These are phyloP conservation scores for Naganishia vishniacii DNA, from an alignment of 768 basidiomycete genomes.

Conservation along the genomic window DNA sequence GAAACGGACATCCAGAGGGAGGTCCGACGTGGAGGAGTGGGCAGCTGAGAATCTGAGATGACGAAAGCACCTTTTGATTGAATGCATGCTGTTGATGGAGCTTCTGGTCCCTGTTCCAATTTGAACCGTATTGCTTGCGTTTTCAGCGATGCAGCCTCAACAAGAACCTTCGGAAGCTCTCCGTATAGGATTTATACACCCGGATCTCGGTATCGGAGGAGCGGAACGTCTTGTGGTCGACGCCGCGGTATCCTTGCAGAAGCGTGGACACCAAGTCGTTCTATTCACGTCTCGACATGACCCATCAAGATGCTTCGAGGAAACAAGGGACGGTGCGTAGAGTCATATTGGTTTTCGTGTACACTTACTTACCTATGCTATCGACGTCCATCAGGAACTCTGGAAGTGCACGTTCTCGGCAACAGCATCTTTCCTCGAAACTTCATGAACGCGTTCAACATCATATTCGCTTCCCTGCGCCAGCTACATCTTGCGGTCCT, in stretches of 20 bases:
- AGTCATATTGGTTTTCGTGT: background rate
- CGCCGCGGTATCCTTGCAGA: slow-evolving; percentile 81
- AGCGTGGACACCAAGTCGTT: slow-evolving; percentile 73
- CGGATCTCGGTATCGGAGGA: slow-evolving; percentile 92
- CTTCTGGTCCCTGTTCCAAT: too few relatives aligned
- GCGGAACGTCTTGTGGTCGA: slow-evolving; percentile 94
- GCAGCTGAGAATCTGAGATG: too few relatives aligned
- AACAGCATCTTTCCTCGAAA: slow-evolving; percentile 73
- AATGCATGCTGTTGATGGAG: background rate
- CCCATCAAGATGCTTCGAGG: slow-evolving; percentile 79
- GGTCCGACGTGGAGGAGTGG: too few relatives aligned
- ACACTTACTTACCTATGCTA: background rate
- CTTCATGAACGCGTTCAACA: slow-evolving; percentile 62
- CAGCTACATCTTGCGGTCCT: slow-evolving; percentile 74
- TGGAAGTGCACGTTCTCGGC: slow-evolving; percentile 65
- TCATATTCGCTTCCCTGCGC: slow-evolving; percentile 78
- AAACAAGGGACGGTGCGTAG: slow-evolving; percentile 75
- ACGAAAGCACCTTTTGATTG: too few relatives aligned
- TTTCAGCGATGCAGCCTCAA: too few relatives aligned
- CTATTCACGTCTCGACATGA: slow-evolving; percentile 94
- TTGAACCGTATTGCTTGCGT: too few relatives aligned
- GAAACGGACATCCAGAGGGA: too few relatives aligned
- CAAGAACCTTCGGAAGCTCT: slow-evolving; percentile 28
- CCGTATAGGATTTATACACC: slow-evolving; percentile 77
- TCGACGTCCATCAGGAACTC: slow-evolving; percentile 57